These are phyloP conservation scores for Mucor plumbeus DNA, from an alignment of 371 early-diverging fungal species.

Conservation along the genomic window DNA sequence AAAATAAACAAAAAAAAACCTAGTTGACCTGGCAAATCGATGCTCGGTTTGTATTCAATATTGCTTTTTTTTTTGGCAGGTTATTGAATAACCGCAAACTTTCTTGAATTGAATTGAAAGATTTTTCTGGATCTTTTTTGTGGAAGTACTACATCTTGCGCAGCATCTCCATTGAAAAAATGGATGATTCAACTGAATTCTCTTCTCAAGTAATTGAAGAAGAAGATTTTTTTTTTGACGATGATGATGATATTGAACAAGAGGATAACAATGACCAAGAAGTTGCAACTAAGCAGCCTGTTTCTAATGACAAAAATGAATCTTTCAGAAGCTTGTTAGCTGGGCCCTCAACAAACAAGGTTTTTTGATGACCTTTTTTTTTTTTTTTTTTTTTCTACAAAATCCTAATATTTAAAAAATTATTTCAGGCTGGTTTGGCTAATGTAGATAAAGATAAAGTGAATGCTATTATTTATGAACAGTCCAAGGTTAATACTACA, in stretches of 20 bases:
- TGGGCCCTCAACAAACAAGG: slow-evolving; percentile 49
- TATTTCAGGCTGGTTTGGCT: slow-evolving; percentile 52
- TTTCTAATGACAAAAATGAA: slow-evolving; percentile 7
- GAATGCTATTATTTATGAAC: slow-evolving; percentile 62
- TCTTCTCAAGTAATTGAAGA: slow-evolving; percentile 46
- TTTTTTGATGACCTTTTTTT: slow-evolving; percentile 7
- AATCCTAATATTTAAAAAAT: neutral
- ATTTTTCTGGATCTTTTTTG: neutral
- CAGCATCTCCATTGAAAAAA: neutral
- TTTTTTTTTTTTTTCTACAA: neutral
- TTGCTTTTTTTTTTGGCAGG: neutral
- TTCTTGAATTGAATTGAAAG: neutral
- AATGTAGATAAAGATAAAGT: slow-evolving; percentile 51
- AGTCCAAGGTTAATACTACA: slow-evolving; percentile 53
- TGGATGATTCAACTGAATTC: slow-evolving; percentile 10
- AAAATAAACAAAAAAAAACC: slow-evolving; percentile 11
- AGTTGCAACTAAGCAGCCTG: neutral
- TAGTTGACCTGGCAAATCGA: neutral
- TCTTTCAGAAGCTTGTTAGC: slow-evolving; percentile 43
- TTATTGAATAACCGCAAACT: neutral
- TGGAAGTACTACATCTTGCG: neutral
- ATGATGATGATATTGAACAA: slow-evolving; percentile 24
- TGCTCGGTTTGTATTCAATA: neutral
- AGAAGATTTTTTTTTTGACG: slow-evolving; percentile 43
- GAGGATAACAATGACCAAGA: neutral